Base-by-base conservation (phyloP, 352 stramenopile species). In the Phytophthora rubi region DNA sequence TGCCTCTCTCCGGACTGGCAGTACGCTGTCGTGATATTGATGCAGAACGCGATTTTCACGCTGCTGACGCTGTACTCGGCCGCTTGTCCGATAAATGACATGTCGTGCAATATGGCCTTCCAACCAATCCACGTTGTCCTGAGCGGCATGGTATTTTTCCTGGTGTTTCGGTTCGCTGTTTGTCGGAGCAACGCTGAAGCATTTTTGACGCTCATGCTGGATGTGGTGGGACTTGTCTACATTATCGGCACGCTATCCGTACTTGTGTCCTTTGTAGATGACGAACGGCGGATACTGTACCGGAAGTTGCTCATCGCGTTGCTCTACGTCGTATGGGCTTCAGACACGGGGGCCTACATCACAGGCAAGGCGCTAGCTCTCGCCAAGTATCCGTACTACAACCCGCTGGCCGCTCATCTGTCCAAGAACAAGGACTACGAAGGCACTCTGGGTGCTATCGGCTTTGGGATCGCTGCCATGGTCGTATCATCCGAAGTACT, bases 381-480 rank as follows among this genome's bases (percentile, higher is more conserved):
- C 13, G 92, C 84, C 10, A 92, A 95, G 33, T 89, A 99, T 33
- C 85, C 84, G 7, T 75, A 82, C 47, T 91, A 98, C 47, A 82
- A 90, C 37, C 80, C 82, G 6, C 83, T 97, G 6, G 95, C 96
- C 1, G 90, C 91, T 3, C 92, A 95, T 49, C 75, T 98, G 7
- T 98, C 92, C 59, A 96, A 97, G 21, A 98, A 98, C 82, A 99
- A 99, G 73, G 97, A 98, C 51, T 92, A 99, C 15, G 96, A 99
- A 79, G 97, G 97, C 16, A 94, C 97, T 6, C 53, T 98, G 4
- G 93, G 91, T 13, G 97, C 94, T 3, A 72, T 89, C 7, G 45
- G 90, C 0, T 90, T 88, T 21, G 93, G 88, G 8, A 70, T 98
- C 45, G 84, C 84, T 10, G 90, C 95, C 6, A 98, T 96, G 82